These are phyloP conservation scores for Strobilomyces dryophilus DNA, from an alignment of 768 basidiomycete species.

Conservation along the genomic window DNA sequence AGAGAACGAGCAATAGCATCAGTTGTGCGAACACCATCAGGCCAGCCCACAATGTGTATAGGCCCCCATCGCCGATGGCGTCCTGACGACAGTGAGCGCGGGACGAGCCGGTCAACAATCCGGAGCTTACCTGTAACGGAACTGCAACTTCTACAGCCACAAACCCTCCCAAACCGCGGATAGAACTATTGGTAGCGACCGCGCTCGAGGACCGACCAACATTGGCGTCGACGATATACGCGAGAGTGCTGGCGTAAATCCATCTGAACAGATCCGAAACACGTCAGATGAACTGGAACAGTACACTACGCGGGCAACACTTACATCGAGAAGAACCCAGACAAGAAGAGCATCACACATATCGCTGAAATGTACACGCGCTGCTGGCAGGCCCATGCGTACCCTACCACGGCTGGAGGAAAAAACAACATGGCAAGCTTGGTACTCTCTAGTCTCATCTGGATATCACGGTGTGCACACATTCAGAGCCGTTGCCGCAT, in stretches of 20 bases:
- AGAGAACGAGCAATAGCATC: conserved; percentile 56
- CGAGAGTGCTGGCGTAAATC: conserved; percentile 69
- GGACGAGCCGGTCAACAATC: not conserved
- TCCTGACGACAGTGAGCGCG: conserved; percentile 38
- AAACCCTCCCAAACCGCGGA: conserved; percentile 67
- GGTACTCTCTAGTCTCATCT: conserved; percentile 77
- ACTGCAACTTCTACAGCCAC: conserved; percentile 71
- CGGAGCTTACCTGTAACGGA: conserved; percentile 49
- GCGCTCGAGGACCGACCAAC: conserved; percentile 75
- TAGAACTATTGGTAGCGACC: conserved; percentile 69
- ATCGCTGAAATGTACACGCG: conserved; percentile 65
- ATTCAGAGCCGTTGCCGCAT: not conserved
- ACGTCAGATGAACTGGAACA: not conserved
- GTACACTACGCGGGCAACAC: conserved; percentile 17
- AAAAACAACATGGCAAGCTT: conserved; percentile 46
- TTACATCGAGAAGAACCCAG: conserved; percentile 73
- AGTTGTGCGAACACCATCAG: conserved; percentile 51
- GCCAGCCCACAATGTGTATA: conserved; percentile 67
- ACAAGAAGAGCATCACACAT: conserved; percentile 68
- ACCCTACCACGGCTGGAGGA: conserved; percentile 60
- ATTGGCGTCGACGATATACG: conserved; percentile 89
- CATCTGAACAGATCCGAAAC: conserved; percentile 29
- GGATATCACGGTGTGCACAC: not conserved
- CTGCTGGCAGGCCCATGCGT: conserved; percentile 73
- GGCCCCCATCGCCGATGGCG: conserved; percentile 74